Evolutionary conservation across 2,329 filamentous ascomycete species (phyloP).

Genomic region (Fusarium mundagurra): DNA sequence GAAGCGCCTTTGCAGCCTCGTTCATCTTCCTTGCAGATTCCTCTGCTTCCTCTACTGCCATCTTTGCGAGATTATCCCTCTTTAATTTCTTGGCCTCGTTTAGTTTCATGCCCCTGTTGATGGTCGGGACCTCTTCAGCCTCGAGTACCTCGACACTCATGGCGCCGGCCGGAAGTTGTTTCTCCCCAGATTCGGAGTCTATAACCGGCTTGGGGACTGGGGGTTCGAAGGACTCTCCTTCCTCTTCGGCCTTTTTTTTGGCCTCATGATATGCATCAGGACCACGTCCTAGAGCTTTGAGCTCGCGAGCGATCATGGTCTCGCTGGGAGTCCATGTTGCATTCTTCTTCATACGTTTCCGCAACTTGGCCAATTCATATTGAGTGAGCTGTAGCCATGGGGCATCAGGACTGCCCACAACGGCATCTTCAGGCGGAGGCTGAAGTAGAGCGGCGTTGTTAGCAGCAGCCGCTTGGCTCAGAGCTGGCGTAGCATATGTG

Average conservation of each 20-base stretch:
- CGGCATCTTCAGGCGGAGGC: constrained; percentile 68
- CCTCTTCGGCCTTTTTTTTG: constrained; percentile 71
- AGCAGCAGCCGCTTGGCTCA: constrained; percentile 52
- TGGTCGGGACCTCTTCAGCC: constrained; percentile 70
- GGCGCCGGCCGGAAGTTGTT: constrained; percentile 67
- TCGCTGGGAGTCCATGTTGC: constrained; percentile 85
- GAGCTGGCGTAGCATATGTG: constrained; percentile 48
- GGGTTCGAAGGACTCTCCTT: constrained; percentile 69
- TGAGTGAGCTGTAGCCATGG: constrained; percentile 74
- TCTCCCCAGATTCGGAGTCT: constrained; percentile 61
- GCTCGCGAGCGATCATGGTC: constrained; percentile 84
- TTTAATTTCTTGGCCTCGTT: constrained; percentile 82
- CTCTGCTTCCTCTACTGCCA: constrained; percentile 70
- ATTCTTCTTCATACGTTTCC: constrained; percentile 93
- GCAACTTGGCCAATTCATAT: constrained; percentile 73
- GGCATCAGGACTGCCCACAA: constrained; percentile 66
- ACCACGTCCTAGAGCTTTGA: constrained; percentile 75
- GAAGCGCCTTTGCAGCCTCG: constrained; percentile 58
- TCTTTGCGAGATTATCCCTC: constrained; percentile 69
- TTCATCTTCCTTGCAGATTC: constrained; percentile 64
- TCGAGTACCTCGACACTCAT: constrained; percentile 66
- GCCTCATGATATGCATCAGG: constrained; percentile 70
- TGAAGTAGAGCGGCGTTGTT: constrained; percentile 58
- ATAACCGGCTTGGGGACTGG: constrained; percentile 50
- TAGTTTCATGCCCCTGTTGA: constrained; percentile 79